Base-by-base conservation (phyloP, 192 early-diverging fungal species). In the Podila epigama region DNA sequence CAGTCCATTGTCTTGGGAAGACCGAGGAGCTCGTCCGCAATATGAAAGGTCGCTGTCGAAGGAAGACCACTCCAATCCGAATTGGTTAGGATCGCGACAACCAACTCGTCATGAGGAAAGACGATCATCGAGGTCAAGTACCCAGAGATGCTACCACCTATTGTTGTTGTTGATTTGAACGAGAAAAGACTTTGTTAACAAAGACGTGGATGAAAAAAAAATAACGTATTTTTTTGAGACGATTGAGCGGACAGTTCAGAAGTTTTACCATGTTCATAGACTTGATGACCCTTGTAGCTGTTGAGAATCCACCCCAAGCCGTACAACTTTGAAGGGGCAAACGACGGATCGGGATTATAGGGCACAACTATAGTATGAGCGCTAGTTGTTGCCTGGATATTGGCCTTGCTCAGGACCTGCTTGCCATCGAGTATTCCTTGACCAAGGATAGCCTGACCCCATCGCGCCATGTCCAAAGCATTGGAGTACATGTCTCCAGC, bases 401-500 rank as follows among this genome's bases (percentile, higher is more conserved):
- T 40, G 1, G 42, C 35, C 51, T 58, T 62, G 44, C 41, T 63
- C 53, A 70, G 15, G 13, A 70, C 34, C 44, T 70, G 68, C n/a
- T 56, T 50, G 5, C 68, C 68, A 15, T 70, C 44, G 0, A 40
- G 10, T 20, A 54, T 25, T 1, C 69, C 69, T 18, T 57, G 27
- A 7, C 50, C 8, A 33, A 70, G 28, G 40, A 70, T 32, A 15
- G n/a, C 7, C 16, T 50, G 28, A 5, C 69, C 68, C 60, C 61
- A 70, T 3, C 22, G 36, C 27, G 62, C 42, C 10, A 70, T 44
- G 53, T 70, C 69, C 8, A 58, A 20, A 5, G 58, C 69, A 52
- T 63, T 63, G 2, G 69, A 63, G 41, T 70, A 70, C 8, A 70
- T 51, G 55, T 63, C 68, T 4, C 69, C 69, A 3, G 69, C 55